phyloP scores from a whole-genome alignment of 176 grass and related monocot genomes.

The Triticum monococcum region DNA sequence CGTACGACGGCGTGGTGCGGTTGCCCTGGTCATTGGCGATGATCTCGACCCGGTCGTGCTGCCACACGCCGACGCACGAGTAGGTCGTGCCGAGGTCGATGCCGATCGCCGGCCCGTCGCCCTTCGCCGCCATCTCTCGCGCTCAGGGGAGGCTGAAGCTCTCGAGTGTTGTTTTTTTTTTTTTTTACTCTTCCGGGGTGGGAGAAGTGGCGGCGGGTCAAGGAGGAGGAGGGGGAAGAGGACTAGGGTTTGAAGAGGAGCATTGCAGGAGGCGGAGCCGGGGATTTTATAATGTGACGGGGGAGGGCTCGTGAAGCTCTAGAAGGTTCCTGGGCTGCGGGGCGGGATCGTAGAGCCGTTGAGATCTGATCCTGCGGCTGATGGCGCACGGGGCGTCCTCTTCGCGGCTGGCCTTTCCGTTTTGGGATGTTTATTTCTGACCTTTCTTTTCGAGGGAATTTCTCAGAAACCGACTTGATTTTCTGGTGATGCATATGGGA shows the following conservation, averaged over 20 bases:
- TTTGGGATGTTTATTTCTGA: background rate
- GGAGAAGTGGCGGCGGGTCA: constrained; percentile 14
- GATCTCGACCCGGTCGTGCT: constrained; percentile 95
- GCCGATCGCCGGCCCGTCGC: constrained; percentile 85
- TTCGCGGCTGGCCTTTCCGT: background rate
- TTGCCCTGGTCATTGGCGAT: constrained; percentile 98
- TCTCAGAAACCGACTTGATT: too few species aligned
- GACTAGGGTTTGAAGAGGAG: constrained; percentile 48
- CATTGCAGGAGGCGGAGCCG: background rate
- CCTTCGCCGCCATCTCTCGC: constrained; percentile 51
- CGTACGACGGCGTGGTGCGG: constrained; percentile 91
- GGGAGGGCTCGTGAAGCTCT: constrained; percentile 5
- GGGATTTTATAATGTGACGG: background rate
- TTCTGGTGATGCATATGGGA: too few species aligned
- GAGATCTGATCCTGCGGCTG: constrained; percentile 2
- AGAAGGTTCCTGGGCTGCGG: constrained; percentile 35
- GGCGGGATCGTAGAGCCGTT: background rate
- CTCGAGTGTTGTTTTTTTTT: background rate
- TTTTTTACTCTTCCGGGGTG: background rate
- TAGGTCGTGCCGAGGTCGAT: constrained; percentile 96
- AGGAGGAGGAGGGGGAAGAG: background rate
- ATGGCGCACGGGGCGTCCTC: background rate
- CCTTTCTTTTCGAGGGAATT: too few species aligned
- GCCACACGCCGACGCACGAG: constrained; percentile 96
- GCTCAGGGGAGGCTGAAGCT: background rate